Base-by-base conservation (phyloP, 2,329 filamentous ascomycete species). In the Aspergillus novoparasiticus region DNA sequence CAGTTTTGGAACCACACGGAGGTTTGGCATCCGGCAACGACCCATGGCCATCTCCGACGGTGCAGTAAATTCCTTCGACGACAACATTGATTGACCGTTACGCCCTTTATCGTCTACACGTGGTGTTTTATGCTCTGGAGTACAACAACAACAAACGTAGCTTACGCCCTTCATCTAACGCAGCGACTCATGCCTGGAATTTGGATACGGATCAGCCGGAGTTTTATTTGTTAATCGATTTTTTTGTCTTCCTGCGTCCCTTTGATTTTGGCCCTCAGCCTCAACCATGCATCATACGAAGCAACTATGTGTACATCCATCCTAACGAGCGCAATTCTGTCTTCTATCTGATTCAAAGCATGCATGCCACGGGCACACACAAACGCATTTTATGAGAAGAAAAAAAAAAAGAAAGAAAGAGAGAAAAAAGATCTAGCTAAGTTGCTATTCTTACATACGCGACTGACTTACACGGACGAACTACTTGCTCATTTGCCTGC, bases 11-110 rank as follows among this genome's bases (percentile, higher is more conserved):
- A 26, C 51, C 2, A 69, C 74, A 21, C 74, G 77, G 39, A 69
- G 72, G 63, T 72, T 79, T 43, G 75, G 74, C 28, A 68, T 78
- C 26, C 69, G 77, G 63, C 71, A 68, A 58, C 75, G 74, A 32
- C 69, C 71, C 23, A 66, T 71, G 32, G 69, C 70, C 36, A 63
- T 66, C 14, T 66, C 66, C 11, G 70, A 73, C 26, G 71, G 71
- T 39, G 65, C 66, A 58, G 64, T 66, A 54, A 74, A 74, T 62
- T 62, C 65, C 23, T 59, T 76, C 36, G 70, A 75, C 54, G 71
- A 75, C 61, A 72, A 71, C 66, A 72, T 76, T 62, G 70, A 75
- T 65, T 76, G 68, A 70, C 54, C 59, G 57, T 62, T 61, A 51
- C 56, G 21, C 43, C 45, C 48, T 50, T 61, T 56, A 28, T 57